These are phyloP conservation scores for Ambrosia hybrid DNA, from an alignment of 140 eudicot species.

Conservation along the genomic window DNA sequence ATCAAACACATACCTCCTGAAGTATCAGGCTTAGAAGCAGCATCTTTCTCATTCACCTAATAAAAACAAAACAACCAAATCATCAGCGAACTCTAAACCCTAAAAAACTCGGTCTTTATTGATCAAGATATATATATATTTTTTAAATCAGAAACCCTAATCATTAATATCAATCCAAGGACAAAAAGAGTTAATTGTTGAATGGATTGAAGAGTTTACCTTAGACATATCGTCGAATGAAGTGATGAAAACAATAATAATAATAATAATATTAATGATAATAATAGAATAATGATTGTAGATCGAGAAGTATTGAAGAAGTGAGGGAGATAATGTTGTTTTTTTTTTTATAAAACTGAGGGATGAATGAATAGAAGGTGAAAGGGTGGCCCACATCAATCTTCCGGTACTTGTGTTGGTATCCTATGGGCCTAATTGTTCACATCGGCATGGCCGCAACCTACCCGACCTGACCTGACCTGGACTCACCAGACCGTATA, in stretches of 20 bases:
- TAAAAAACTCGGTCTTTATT: not conserved
- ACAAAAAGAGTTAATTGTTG: no score
- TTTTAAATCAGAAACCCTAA: not conserved
- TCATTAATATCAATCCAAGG: not conserved
- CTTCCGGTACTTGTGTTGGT: no score
- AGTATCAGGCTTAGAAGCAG: constrained; percentile 31
- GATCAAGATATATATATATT: constrained; percentile 19
- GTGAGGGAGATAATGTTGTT: no score
- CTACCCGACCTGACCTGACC: no score
- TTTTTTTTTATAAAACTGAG: no score
- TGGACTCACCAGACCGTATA: no score
- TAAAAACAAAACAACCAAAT: constrained; percentile 16
- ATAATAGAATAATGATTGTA: not conserved
- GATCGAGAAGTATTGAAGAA: not conserved
- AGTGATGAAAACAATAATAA: constrained; percentile 9
- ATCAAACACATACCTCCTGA: constrained; percentile 18
- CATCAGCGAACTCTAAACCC: constrained; percentile 23
- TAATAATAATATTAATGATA: no score
- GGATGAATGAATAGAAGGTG: no score
- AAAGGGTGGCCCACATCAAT: no score
- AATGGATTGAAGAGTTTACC: not conserved
- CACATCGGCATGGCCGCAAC: no score
- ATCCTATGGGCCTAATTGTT: no score
- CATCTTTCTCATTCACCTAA: constrained; percentile 41
- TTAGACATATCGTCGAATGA: constrained; percentile 25